Conservation (phyloP, 2,329 filamentous ascomycete species). For the Aaosphaeria arxii region DNA sequence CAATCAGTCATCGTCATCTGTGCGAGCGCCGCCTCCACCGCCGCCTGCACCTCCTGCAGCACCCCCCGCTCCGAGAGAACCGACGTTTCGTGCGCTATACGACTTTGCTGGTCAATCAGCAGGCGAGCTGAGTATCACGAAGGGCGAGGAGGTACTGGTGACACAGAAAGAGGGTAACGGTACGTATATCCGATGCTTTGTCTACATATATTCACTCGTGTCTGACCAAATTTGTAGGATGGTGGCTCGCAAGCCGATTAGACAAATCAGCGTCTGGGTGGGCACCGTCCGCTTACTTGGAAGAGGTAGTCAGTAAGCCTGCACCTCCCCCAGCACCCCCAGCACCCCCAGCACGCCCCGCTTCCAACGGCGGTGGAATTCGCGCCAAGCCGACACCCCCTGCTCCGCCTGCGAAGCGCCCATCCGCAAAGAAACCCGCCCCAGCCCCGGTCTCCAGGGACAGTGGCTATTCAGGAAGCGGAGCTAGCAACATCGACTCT, state of each 20-base stretch:
- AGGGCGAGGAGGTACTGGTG: conserved; percentile 81
- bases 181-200: conserved; percentile 46
- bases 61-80: conserved; percentile 60
- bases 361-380: conserved; percentile 52
- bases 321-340: conserved; percentile 56
- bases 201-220: conserved; percentile 4
- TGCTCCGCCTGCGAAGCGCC: conserved; percentile 76
- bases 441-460: conserved; percentile 68
- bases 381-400: conserved; percentile 69
- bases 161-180: conserved; percentile 95
- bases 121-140: conserved; percentile 78
- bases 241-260: conserved; percentile 86
- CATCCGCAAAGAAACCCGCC: conserved; percentile 68
- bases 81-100: conserved; percentile 86
- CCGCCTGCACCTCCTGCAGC: conserved; percentile 64
- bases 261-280: conserved; percentile 75
- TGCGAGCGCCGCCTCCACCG: conserved; percentile 49
- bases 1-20: conserved; percentile 39
- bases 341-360: conserved; percentile 52
- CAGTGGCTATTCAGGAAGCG: conserved; percentile 45
- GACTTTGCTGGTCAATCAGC: conserved; percentile 82
- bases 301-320: conserved; percentile 65
- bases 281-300: conserved; percentile 90
- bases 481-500: conserved; percentile 32
- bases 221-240: conserved; percentile 58